phyloP scores from a whole-genome alignment of 2,329 filamentous ascomycete species.

The Claviceps sp. region DNA sequence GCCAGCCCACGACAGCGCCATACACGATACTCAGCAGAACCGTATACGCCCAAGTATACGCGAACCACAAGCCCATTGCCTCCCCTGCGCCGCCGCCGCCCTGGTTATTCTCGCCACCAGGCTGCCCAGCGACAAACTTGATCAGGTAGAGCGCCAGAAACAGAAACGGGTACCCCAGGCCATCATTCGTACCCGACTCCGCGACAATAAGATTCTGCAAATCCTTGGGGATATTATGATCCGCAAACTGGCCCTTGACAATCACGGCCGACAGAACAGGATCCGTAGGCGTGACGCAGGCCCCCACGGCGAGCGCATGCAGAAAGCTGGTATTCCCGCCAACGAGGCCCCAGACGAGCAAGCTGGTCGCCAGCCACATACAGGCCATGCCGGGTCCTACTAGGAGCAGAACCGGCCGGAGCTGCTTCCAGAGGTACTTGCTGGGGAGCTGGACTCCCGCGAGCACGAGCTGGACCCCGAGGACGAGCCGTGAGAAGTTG shows the following conservation, averaged over 20 bases:
- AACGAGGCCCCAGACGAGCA: slow-evolving; percentile 65
- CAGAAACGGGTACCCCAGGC: slow-evolving; percentile 76
- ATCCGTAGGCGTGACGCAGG: slow-evolving; percentile 86
- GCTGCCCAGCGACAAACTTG: slow-evolving; percentile 40
- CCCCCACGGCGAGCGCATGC: slow-evolving; percentile 65
- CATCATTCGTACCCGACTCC: slow-evolving; percentile 82
- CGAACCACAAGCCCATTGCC: slow-evolving; percentile 72
- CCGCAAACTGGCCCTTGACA: slow-evolving; percentile 86
- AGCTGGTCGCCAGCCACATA: slow-evolving; percentile 78
- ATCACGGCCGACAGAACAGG: slow-evolving; percentile 80
- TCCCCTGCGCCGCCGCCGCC: slow-evolving; percentile 47
- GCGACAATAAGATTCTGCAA: slow-evolving; percentile 70
- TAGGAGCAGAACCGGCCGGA: slow-evolving; percentile 59
- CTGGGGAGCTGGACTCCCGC: slow-evolving; percentile 80
- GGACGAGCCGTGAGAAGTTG: slow-evolving; percentile 73
- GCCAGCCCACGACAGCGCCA: slow-evolving; percentile 63
- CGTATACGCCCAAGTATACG: slow-evolving; percentile 72
- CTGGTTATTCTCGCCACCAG: slow-evolving; percentile 37
- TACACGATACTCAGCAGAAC: slow-evolving; percentile 69
- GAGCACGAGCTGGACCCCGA: slow-evolving; percentile 81
- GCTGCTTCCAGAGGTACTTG: slow-evolving; percentile 66
- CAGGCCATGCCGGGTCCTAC: slow-evolving; percentile 71
- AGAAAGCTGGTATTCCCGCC: slow-evolving; percentile 54
- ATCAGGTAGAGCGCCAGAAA: slow-evolving; percentile 76
- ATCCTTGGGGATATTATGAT: slow-evolving; percentile 72